Evolutionary conservation across 2,329 filamentous ascomycete genomes (phyloP), one percentile per base, ranked within the genome.

Genomic region (Fusarium piperis): DNA sequence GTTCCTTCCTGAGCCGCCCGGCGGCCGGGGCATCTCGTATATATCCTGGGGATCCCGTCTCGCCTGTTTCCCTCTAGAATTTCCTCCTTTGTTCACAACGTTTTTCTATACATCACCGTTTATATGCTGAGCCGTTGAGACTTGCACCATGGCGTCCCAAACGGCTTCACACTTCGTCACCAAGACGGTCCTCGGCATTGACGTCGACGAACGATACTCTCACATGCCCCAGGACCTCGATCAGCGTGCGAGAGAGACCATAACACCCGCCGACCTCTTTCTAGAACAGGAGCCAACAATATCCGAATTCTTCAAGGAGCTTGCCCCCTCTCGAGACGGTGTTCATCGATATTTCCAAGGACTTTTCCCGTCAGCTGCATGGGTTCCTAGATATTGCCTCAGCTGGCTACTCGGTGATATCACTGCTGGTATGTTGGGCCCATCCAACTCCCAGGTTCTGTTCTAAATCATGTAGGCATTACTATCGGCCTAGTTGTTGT

Each of bases 391-490:
- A 61, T 95, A 95, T 81, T 94, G 94, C 75, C 16, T 88, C 6
- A 88, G 89, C 79, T 95, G 93, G 93, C 81, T 94, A 10, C 77
- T 87, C 15, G 93, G 93, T 68, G 93, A 95, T 79, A 76, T 94
- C 46, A 87, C 94, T 68, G 93, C 93, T 62, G 93, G 92, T 84
- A 86, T 59, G 78, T 46, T 16, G 12, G 28, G 3, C 6, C 1
- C 1, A 15, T 4, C 3, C 79, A 8, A 81, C 80, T 20, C 77
- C 80, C 59, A 92, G 92, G 92, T 13, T 9, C 4, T 32, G 51
- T 8, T 30, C 55, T 23, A 41, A 61, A 13, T n/a, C 28, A 85
- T 83, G 65, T 85, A 83, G 52, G 77, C 77, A 13, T 82, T n/a
- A 83, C 81, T 5, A 78, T 82, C 62, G 92, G 92, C 41, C 87